Evolutionary conservation across 2,329 filamentous ascomycete species (phyloP).

Genomic region (Capronia coronata): DNA sequence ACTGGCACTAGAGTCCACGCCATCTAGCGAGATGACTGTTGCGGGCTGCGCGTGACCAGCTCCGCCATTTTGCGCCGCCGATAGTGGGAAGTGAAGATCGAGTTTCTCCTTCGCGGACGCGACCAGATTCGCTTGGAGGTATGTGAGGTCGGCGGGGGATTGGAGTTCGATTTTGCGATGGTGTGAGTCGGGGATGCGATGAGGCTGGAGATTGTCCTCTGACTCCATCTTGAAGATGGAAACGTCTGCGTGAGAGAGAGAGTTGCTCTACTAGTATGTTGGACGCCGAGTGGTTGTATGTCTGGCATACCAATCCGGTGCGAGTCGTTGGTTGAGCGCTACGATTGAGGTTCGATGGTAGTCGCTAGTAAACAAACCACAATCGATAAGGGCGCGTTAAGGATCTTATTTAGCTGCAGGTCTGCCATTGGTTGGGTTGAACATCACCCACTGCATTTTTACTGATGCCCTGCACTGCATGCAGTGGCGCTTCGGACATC

Average conservation of each 20-base stretch:
- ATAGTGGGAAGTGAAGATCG: conserved; percentile 44
- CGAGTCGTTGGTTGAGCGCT: too few species aligned
- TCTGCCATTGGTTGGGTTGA: too few species aligned
- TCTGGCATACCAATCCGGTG: too few species aligned
- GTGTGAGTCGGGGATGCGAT: conserved; percentile 56
- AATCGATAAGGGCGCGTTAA: not conserved
- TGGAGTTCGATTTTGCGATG: conserved; percentile 49
- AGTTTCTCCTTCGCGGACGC: conserved; percentile 43
- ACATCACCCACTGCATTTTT: too few species aligned
- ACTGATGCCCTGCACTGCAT: too few species aligned
- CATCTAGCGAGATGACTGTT: conserved; percentile 40
- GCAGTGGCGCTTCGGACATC: too few species aligned
- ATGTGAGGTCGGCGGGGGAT: conserved; percentile 44
- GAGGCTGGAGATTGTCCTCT: conserved; percentile 96
- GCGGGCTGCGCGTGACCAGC: conserved; percentile 17
- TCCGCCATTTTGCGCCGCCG: conserved; percentile 35
- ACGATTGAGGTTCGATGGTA: too few species aligned
- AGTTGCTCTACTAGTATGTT: too few species aligned
- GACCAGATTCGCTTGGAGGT: conserved; percentile 43
- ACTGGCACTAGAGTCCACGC: conserved; percentile 16
- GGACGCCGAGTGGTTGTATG: too few species aligned
- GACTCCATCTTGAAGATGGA: conserved; percentile 51
- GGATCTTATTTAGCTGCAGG: not conserved
- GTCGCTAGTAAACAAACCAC: not conserved
- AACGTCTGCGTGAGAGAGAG: too few species aligned